Conservation (phyloP, 2,329 filamentous ascomycete genomes). For the Iodosphaeria phyllophila region DNA sequence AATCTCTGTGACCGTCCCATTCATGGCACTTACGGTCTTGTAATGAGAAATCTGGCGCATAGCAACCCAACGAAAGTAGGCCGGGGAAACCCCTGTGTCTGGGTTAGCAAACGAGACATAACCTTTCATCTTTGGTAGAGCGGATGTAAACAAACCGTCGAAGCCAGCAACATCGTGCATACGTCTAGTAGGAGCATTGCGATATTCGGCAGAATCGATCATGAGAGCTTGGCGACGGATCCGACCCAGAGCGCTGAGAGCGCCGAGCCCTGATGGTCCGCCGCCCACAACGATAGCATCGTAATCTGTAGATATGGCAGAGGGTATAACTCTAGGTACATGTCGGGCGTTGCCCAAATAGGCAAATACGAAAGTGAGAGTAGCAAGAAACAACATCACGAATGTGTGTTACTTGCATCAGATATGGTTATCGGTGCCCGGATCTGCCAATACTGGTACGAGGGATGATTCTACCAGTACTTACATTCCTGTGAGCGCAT, state of each 20-base stretch:
- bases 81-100: slow-evolving; percentile 29
- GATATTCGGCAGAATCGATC: slow-evolving; percentile 38
- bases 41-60: slow-evolving; percentile 33
- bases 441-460: no score
- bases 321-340: no score
- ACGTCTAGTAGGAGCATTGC: slow-evolving; percentile 34
- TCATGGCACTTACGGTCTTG: slow-evolving; percentile 26
- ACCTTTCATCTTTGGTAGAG: no score
- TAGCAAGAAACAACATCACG: no score
- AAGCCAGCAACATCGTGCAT: slow-evolving; percentile 43
- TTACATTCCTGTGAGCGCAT: no score
- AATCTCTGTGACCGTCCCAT: slow-evolving; percentile 31
- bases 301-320: no score
- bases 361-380: no score
- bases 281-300: slow-evolving; percentile 40
- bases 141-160: slow-evolving; percentile 37
- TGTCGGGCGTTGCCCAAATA: no score
- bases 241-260: slow-evolving; percentile 36
- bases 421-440: no score
- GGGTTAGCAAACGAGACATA: no score
- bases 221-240: slow-evolving; percentile 34
- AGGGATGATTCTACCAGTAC: no score
- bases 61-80: slow-evolving; percentile 33
- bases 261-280: slow-evolving; percentile 34
- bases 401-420: no score